Percentiles rank a stretch among this genome's conserved stretches.
Conservation (phyloP, 352 stramenopile species). For the Phytophthora crassamura region DNA sequence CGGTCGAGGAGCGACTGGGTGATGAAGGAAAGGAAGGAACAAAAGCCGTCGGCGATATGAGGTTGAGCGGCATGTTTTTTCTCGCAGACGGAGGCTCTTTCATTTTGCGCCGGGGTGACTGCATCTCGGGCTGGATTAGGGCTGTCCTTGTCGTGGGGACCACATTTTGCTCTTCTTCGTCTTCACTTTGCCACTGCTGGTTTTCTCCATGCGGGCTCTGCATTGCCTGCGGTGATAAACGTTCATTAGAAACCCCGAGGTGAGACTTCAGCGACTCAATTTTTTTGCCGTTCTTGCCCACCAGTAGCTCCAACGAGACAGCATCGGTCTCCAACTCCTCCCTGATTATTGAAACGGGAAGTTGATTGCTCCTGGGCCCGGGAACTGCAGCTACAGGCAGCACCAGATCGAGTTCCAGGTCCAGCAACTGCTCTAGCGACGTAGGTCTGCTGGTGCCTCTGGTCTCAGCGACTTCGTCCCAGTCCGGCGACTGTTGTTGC, state of each 20-base stretch:
- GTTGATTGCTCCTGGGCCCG: conserved; percentile 39
- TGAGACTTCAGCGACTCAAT: conserved; percentile 2
- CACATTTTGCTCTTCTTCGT: conserved; percentile 21
- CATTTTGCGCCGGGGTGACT: conserved; percentile 23
- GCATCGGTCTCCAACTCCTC: conserved; percentile 24
- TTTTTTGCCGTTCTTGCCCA: conserved; percentile 18
- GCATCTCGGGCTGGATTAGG: conserved; percentile 25
- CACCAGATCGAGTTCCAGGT: conserved; percentile 59
- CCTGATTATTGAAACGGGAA: conserved; percentile 2
- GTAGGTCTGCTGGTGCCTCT: conserved; percentile 25
- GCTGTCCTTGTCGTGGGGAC: background rate
- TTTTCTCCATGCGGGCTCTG: conserved; percentile 73
- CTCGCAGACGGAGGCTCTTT: conserved; percentile 2
- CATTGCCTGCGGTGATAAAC: conserved; percentile 51
- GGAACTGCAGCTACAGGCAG: conserved; percentile 14
- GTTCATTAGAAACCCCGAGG: background rate
- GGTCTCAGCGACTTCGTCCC: conserved; percentile 3
- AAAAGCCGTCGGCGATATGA: conserved; percentile 56
- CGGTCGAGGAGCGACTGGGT: conserved; percentile 36
- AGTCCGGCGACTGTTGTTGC: conserved; percentile 30
- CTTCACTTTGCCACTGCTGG: conserved; percentile 55
- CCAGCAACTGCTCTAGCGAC: conserved; percentile 49
- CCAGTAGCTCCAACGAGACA: conserved; percentile 70
- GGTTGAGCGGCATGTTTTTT: conserved; percentile 31
- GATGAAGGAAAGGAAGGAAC: conserved; percentile 47